Evolutionary conservation across 805 yeast species (phyloP), one percentile per base, ranked within the genome.

Genomic region (Phaffomyces antillensis): DNA sequence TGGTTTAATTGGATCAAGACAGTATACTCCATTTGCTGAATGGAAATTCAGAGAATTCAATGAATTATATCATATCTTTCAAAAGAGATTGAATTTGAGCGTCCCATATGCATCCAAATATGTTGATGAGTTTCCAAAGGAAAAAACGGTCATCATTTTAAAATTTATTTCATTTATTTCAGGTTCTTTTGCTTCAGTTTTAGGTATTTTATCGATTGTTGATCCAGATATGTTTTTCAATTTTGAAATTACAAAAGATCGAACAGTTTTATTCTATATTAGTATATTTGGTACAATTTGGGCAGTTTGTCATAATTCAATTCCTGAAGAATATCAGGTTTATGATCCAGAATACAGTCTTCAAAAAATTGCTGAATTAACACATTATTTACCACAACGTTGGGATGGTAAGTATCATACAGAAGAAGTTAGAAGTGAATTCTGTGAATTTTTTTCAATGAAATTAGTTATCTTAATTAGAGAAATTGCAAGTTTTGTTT

Each of bases 11-110:
- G 83, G 88, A 7, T 73, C 89, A 3, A 70, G 99, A 39, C 95
- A 89, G 54, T 93, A 88, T 59, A 87, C 98, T 0, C 96, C 97
- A 0, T 78, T 77, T 64, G 97, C 98, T 0, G 90, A 86, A 56
- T 93, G 98, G 98, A 87, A 83, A 60, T 75, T 93, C 56, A 71
- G 99, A 45, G 99, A 93, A 57, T 87, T 85, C 60, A 93, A 93
- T 63, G 99, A 93, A 60, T 71, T 93, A 9, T 87, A 87, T 37
- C 99, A 93, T 63, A 72, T 91, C 25, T 93, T 93, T 64, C 79
- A 80, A 45, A 80, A 82, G 53, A 71, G 99, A 41, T 65, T 93
- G 36, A 86, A 81, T 39, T 65, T 86, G 48, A 86, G 96, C 42
- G 75, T 79, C 28, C 85, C 78, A 15, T 81, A 89, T 7, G 96